These are phyloP conservation scores for Trypanosoma rangeli DNA, from an alignment of 208 protist genomes.

Conservation along the genomic window DNA sequence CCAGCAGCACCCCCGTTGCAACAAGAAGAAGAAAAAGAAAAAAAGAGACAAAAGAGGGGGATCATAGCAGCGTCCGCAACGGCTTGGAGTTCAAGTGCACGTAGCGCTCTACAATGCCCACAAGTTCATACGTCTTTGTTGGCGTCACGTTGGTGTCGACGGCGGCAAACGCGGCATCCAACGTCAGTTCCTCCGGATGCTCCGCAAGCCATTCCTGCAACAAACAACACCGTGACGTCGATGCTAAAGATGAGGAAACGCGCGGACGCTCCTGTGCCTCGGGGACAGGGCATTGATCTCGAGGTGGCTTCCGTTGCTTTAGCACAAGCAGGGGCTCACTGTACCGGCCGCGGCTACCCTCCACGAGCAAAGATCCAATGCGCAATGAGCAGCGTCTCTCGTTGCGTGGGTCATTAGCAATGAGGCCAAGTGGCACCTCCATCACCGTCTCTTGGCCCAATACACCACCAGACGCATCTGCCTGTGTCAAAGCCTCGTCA, in stretches of 20 bases:
- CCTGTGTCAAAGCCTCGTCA: not conserved
- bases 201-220: slow-evolving; percentile 47
- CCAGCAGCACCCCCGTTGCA: too few relatives aligned
- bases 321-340: slow-evolving; percentile 54
- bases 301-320: slow-evolving; percentile 1
- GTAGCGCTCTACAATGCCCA: slow-evolving; percentile 60
- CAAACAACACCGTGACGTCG: slow-evolving; percentile 12
- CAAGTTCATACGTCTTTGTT: slow-evolving; percentile 64
- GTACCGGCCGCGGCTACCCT: slow-evolving; percentile 38
- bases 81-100: slow-evolving; percentile 79
- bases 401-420: slow-evolving; percentile 47
- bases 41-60: slow-evolving; percentile 3
- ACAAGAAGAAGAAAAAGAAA: slow-evolving; percentile 25
- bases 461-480: not conserved
- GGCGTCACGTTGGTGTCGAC: not conserved
- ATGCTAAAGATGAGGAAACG: not conserved
- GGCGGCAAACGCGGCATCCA: slow-evolving; percentile 36
- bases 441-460: slow-evolving; percentile 10
- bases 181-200: slow-evolving; percentile 52
- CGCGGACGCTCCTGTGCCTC: not conserved
- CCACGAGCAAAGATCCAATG: slow-evolving; percentile 57
- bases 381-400: slow-evolving; percentile 53
- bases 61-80: slow-evolving; percentile 30
- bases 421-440: slow-evolving; percentile 49
- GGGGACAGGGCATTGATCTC: not conserved